Conservation (phyloP, 306 rosid species). For the Prunus davidiana region DNA sequence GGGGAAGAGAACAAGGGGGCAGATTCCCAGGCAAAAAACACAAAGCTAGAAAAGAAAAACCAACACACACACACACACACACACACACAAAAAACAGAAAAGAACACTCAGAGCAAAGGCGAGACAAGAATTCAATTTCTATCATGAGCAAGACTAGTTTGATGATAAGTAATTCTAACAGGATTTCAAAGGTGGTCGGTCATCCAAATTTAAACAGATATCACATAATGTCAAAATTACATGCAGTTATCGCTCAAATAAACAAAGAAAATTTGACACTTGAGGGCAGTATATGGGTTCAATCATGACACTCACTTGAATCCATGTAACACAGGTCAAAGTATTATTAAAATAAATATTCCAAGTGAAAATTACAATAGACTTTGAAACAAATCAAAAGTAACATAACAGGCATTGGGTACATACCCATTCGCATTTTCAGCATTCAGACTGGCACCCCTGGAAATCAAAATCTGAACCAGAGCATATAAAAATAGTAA, state of each 20-base stretch:
- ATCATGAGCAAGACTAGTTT: neutral
- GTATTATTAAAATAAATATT: no score
- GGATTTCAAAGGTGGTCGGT: neutral
- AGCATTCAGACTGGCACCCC: constrained; percentile 73
- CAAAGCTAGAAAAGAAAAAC: neutral
- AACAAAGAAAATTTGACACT: neutral
- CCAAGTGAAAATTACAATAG: constrained; percentile 2
- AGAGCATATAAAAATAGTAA: constrained; percentile 20
- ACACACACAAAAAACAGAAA: neutral
- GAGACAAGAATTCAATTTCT: neutral
- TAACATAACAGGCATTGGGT: constrained; percentile 16
- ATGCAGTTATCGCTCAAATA: neutral
- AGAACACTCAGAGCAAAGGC: neutral
- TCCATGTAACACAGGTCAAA: neutral
- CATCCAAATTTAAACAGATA: neutral
- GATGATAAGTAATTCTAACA: neutral
- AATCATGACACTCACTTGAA: neutral
- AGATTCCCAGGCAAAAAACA: neutral
- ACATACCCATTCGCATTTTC: constrained; percentile 86
- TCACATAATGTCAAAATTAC: neutral
- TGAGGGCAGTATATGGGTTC: neutral
- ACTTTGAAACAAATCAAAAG: constrained; percentile 17
- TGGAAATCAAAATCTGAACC: constrained; percentile 76
- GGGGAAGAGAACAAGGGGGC: neutral
- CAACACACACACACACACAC: neutral